phyloP scores from a whole-genome alignment of 495 filamentous ascomycete genomes.

The Chaetomium cochliodes region DNA sequence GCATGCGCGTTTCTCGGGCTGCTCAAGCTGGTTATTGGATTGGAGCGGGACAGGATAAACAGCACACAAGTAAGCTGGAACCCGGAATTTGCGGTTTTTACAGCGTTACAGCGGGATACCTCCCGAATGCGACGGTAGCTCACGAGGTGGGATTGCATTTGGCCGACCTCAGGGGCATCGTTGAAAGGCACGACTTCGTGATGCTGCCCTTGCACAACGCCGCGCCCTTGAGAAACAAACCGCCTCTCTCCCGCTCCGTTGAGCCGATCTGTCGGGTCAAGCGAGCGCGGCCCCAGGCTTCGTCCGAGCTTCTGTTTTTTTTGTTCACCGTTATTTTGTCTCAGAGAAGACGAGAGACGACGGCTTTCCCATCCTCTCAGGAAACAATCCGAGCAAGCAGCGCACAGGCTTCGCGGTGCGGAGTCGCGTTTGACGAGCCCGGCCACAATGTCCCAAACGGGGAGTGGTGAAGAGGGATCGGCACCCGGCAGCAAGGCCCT shows the following conservation, averaged over 20 bases:
- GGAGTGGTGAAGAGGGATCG: conserved; percentile 1
- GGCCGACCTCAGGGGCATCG: neutral
- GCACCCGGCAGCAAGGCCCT: conserved; percentile 5
- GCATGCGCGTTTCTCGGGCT: neutral
- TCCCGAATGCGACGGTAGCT: neutral
- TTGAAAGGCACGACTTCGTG: neutral
- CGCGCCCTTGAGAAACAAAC: neutral
- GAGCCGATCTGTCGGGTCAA: conserved; percentile 11
- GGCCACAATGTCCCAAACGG: conserved; percentile 10
- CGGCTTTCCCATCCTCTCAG: neutral
- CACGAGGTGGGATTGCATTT: neutral
- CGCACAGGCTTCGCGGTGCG: conserved; percentile 9
- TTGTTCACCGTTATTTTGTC: neutral
- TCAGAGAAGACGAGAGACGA: neutral
- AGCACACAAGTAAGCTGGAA: neutral
- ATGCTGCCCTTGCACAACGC: conserved; percentile 9
- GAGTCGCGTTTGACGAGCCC: conserved; percentile 3
- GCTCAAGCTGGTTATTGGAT: neutral
- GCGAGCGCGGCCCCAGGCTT: neutral
- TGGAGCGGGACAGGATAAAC: neutral
- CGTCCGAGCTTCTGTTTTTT: neutral
- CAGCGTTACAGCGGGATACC: neutral
- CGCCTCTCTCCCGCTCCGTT: neutral
- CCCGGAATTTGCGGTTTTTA: neutral
- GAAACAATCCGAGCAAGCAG: neutral